Percentiles rank a stretch among this genome's conserved stretches.
Conservation (phyloP, 768 basidiomycete genomes). For the Panaeolus papilionaceus region DNA sequence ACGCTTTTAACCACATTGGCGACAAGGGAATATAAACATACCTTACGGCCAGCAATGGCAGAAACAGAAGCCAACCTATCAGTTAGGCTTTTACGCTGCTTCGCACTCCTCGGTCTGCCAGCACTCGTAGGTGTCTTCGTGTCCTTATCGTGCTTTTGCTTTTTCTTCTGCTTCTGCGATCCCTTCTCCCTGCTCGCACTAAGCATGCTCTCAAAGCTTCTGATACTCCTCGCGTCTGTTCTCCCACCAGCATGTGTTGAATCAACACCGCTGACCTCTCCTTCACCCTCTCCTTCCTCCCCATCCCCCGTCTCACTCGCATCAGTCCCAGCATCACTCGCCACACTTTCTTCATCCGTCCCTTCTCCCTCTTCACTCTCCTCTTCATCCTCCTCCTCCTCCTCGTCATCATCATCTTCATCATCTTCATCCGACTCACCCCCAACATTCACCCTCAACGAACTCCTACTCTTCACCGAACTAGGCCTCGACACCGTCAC, state of each 20-base stretch:
- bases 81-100: conserved; percentile 71
- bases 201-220: conserved; percentile 90
- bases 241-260: not conserved
- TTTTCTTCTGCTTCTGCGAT: conserved; percentile 3
- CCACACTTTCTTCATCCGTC: not conserved
- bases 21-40: conserved; percentile 14
- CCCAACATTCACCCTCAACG: conserved; percentile 36
- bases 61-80: conserved; percentile 86
- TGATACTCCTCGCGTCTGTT: conserved; percentile 73
- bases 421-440: conserved; percentile 48
- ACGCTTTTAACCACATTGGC: not conserved
- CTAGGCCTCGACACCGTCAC: conserved; percentile 50
- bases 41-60: conserved; percentile 46
- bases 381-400: conserved; percentile 46
- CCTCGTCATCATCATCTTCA: conserved; percentile 47
- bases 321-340: not conserved
- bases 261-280: conserved; percentile 27
- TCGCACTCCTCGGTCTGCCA: conserved; percentile 17
- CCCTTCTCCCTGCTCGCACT: conserved; percentile 42
- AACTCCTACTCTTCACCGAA: conserved; percentile 45
- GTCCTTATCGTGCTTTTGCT: not conserved
- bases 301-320: conserved; percentile 26
- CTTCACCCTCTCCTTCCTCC: conserved; percentile 41
- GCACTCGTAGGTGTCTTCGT: not conserved
- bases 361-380: conserved; percentile 44